Conservation (phyloP, 331 rosid genomes). For the Quercus tomentella region DNA sequence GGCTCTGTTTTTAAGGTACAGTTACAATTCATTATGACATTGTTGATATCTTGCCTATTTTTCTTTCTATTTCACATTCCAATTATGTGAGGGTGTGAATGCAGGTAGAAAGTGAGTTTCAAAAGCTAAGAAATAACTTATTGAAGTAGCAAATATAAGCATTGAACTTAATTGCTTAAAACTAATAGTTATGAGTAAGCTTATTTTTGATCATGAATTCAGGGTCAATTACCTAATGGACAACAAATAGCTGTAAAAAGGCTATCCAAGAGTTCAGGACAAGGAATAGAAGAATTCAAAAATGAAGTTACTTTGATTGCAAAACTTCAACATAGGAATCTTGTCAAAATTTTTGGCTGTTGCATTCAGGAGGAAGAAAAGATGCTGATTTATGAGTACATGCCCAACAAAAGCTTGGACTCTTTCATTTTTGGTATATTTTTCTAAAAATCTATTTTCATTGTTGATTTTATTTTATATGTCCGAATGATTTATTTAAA, state of each 20-base stretch:
- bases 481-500: no score
- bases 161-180: no score
- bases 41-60: no score
- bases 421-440: constrained; percentile 40
- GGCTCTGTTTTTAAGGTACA: constrained; percentile 40
- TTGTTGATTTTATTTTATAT: no score
- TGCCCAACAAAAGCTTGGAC: constrained; percentile 50
- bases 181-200: no score
- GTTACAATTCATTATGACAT: not conserved
- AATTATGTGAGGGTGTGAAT: no score
- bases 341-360: constrained; percentile 53
- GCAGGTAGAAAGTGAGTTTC: no score
- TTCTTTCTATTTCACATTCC: no score
- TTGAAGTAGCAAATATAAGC: no score
- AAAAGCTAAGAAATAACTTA: no score
- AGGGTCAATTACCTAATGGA: constrained; percentile 38
- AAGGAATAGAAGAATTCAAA: constrained; percentile 42
- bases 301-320: constrained; percentile 54
- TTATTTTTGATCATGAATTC: not conserved
- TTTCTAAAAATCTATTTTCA: not conserved
- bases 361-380: constrained; percentile 43
- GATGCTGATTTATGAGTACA: constrained; percentile 48
- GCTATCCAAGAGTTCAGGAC: constrained; percentile 39
- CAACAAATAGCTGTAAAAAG: constrained; percentile 51
- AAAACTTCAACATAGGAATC: constrained; percentile 62